These are phyloP conservation scores for Lactarius hengduanensis DNA, from an alignment of 768 basidiomycete species.

Conservation along the genomic window DNA sequence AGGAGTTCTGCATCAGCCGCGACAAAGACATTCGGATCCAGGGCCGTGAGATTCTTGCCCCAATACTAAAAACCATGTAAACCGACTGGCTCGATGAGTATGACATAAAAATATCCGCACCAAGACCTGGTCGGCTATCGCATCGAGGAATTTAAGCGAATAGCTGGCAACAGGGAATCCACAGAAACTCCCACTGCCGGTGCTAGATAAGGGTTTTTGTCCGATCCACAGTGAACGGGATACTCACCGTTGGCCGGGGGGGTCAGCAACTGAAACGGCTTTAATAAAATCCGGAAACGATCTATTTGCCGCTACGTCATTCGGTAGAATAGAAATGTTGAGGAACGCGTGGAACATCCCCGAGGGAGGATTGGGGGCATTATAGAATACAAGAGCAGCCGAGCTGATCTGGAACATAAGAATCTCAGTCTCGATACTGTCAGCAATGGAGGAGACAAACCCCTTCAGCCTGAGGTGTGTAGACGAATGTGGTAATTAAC, in stretches of 20 bases:
- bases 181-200: constrained; percentile 31
- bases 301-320: constrained; percentile 37
- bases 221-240: not conserved
- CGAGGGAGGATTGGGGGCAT: constrained; percentile 45
- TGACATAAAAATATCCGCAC: constrained; percentile 25
- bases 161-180: constrained; percentile 38
- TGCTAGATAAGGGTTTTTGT: not conserved
- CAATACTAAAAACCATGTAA: constrained; percentile 40
- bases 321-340: constrained; percentile 37
- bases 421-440: constrained; percentile 38
- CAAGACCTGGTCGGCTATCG: constrained; percentile 43
- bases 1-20: constrained; percentile 50
- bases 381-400: constrained; percentile 46
- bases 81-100: not conserved
- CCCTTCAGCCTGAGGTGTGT: constrained; percentile 42
- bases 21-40: constrained; percentile 37
- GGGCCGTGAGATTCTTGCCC: constrained; percentile 37
- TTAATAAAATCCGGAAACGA: constrained; percentile 40
- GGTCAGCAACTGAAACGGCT: constrained; percentile 35
- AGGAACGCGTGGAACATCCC: constrained; percentile 50
- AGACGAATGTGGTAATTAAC: not conserved
- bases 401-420: constrained; percentile 14
- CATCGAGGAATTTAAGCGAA: constrained; percentile 37
- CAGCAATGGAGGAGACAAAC: constrained; percentile 26
- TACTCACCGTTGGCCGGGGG: constrained; percentile 26